Conservation (phyloP, 495 filamentous ascomycete species). For the Penicillium tannophilum region DNA sequence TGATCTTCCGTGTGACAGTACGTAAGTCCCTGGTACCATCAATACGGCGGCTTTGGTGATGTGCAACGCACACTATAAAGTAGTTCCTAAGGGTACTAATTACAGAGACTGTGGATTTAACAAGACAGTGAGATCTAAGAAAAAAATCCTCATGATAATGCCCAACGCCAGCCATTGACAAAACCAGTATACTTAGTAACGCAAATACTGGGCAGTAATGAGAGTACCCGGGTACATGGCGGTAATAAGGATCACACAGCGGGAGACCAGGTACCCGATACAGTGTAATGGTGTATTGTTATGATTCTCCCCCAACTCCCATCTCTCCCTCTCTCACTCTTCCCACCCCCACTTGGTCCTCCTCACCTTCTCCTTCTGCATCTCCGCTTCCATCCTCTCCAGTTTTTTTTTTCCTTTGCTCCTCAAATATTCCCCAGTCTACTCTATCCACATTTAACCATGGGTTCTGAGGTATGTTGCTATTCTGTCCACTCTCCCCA, state of each 20-base stretch:
- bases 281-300: constrained; percentile 23
- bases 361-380: constrained; percentile 32
- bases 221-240: constrained; percentile 10
- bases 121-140: neutral
- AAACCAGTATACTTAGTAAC: neutral
- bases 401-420: constrained; percentile 16
- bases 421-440: constrained; percentile 15
- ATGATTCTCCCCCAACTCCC: constrained; percentile 28
- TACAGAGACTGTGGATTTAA: neutral
- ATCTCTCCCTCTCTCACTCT: constrained; percentile 22
- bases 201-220: neutral
- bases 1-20: constrained; percentile 13
- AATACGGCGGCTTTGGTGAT: constrained; percentile 8
- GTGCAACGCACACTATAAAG: neutral
- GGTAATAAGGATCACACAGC: constrained; percentile 8
- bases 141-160: neutral
- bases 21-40: constrained; percentile 17
- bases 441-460: constrained; percentile 24
- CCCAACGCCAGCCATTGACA: neutral
- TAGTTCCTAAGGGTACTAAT: neutral
- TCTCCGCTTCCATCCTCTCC: constrained; percentile 19
- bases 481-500: constrained; percentile 19
- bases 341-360: constrained; percentile 32
- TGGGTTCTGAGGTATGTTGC: constrained; percentile 54
- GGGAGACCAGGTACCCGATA: constrained; percentile 17